These are phyloP conservation scores for Diutina mesorugosa DNA, from an alignment of 1,139 yeast genomes.

Conservation along the genomic window DNA sequence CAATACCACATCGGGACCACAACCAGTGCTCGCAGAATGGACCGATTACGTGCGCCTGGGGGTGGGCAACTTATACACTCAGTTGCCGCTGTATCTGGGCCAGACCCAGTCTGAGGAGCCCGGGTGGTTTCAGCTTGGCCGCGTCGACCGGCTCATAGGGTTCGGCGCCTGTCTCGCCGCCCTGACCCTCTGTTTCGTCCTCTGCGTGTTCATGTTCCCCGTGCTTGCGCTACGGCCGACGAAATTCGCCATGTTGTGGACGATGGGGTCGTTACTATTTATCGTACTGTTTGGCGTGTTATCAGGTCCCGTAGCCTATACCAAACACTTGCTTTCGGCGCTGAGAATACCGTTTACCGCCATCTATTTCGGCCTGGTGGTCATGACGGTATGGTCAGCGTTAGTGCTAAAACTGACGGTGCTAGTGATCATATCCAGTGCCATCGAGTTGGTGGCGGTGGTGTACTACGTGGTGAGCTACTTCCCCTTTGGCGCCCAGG, in stretches of 20 bases:
- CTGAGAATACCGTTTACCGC: conserved; percentile 70
- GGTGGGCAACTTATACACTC: conserved; percentile 28
- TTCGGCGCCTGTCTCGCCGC: conserved; percentile 71
- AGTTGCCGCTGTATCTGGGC: conserved; percentile 23
- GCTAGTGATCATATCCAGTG: conserved; percentile 62
- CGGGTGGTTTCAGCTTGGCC: conserved; percentile 46
- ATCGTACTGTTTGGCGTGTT: conserved; percentile 81
- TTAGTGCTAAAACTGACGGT: conserved; percentile 53
- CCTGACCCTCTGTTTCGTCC: conserved; percentile 63
- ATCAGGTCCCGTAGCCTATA: conserved; percentile 51
- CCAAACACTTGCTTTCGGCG: conserved; percentile 60
- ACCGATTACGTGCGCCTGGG: conserved; percentile 30
- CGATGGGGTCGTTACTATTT: conserved; percentile 82
- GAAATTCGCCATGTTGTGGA: conserved; percentile 85
- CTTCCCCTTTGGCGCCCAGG: conserved; percentile 91
- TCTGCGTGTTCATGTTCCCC: conserved; percentile 82
- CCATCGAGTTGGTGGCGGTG: conserved; percentile 73
- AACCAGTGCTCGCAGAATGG: conserved; percentile 23
- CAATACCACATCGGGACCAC: conserved; percentile 3
- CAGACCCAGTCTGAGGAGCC: conserved; percentile 24
- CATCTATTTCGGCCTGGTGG: conserved; percentile 66
- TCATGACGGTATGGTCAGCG: conserved; percentile 49
- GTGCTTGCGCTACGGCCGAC: conserved; percentile 83
- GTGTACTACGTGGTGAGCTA: conserved; percentile 82
- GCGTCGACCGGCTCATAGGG: conserved; percentile 71